Percentiles rank a stretch among this genome's conserved stretches.
Evolutionary conservation across 306 rosid species (phyloP).

Genomic region (Prunus persica): DNA sequence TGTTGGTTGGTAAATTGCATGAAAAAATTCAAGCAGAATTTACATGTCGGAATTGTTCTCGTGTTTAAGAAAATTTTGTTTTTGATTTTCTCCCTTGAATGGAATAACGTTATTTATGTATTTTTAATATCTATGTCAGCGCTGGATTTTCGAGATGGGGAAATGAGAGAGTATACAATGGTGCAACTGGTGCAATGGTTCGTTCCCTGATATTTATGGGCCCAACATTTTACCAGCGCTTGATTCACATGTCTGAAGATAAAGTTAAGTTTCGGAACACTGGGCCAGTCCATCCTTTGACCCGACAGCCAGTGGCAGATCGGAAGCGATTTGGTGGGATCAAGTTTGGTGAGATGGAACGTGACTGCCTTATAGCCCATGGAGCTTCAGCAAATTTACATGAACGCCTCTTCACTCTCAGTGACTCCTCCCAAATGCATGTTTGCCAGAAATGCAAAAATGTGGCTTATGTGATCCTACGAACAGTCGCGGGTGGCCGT

Average conservation of each 20-base stretch:
- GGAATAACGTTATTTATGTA: conserved; percentile 4
- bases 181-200: conserved; percentile 89
- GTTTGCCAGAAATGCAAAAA: conserved; percentile 76
- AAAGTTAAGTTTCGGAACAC: conserved; percentile 93
- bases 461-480: conserved; percentile 65
- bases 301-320: conserved; percentile 96
- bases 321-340: conserved; percentile 94
- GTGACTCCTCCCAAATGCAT: conserved; percentile 84
- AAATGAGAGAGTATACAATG: conserved; percentile 86
- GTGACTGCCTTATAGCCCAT: conserved; percentile 93
- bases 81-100: not conserved
- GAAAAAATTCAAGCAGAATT: not conserved
- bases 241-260: conserved; percentile 96
- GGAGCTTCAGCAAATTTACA: conserved; percentile 96
- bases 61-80: not conserved
- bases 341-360: conserved; percentile 98
- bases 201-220: conserved; percentile 90
- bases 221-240: conserved; percentile 92
- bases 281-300: conserved; percentile 96
- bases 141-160: conserved; percentile 92
- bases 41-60: not conserved
- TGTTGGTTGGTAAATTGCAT: not conserved
- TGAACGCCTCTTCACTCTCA: conserved; percentile 90
- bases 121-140: conserved; percentile 38
- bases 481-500: conserved; percentile 70